Evolutionary conservation across 2,329 filamentous ascomycete species (phyloP), one percentile per base, ranked within the genome.

Genomic region (Thielaviopsis ethacetica): DNA sequence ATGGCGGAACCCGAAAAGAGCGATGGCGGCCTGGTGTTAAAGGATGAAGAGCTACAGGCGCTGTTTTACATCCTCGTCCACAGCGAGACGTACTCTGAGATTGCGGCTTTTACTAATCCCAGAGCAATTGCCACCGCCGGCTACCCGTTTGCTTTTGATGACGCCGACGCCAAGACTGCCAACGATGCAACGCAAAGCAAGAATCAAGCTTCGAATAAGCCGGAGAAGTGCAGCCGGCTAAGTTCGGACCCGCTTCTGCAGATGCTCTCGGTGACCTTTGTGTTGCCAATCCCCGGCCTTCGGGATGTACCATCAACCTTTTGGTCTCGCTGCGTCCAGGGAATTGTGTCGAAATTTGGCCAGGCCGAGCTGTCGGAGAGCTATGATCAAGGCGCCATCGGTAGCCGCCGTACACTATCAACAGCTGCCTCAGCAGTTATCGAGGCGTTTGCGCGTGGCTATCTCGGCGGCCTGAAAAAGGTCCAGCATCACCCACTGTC

Each of bases 381-480:
- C 67, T 91, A 90, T 66, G 87, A 91, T 68, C 89, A 89, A 69
- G 86, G 85, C 15, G 76, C 81, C 0, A 71, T 91, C 63, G 87
- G 87, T 0, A 82, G 83, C 61, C 76, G 87, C 56, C 90, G 89
- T 71, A 86, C 84, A 21, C 71, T 91, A 54, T 81, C 86, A 0
- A 88, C 87, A 6, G 86, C 84, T 0, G 76, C 83, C 10, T 85
- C 84, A 41, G 80, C 81, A 6, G 69, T 91, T 59, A 75, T 88
- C 58, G 87, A 90, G 70, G 82, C 83, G 66, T 72, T 86, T 13
- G 81, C 80, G 0, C 73, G 86, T 62, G 87, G 84, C 6, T 74
- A 80, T 38, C 70, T 89, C 15, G 84, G 81, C 0, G 86, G 85
- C 0, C 75, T 82, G 59, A 73, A 68, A 7, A 62, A 63, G 24